phyloP scores from a whole-genome alignment of 306 rosid species.

The Begonia loranthoides region DNA sequence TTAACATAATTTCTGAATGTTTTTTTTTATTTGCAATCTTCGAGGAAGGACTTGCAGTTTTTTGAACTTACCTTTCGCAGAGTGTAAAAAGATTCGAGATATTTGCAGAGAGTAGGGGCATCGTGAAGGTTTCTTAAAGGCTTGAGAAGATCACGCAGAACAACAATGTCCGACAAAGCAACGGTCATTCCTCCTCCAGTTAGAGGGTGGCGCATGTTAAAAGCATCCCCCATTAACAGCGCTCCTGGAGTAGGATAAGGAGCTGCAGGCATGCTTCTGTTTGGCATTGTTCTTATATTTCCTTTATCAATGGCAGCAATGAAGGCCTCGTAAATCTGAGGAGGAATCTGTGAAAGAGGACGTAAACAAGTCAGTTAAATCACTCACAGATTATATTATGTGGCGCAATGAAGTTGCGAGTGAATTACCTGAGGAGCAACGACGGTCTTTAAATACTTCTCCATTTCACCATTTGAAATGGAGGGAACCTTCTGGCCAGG shows the following conservation, averaged over 20 bases:
- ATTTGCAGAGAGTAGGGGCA: slow-evolving; percentile 63
- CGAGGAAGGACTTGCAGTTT: not conserved
- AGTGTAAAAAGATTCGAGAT: slow-evolving; percentile 82
- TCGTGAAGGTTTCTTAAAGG: slow-evolving; percentile 60
- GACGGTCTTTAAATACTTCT: slow-evolving; percentile 60
- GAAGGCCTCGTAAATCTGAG: slow-evolving; percentile 57
- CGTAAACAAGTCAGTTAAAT: not conserved
- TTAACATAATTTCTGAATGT: not conserved
- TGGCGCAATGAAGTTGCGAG: not conserved
- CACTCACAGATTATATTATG: not conserved
- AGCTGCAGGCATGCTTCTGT: slow-evolving; percentile 95
- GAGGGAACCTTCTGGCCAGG: slow-evolving; percentile 95
- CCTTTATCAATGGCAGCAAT: slow-evolving; percentile 75
- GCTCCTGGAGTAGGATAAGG: slow-evolving; percentile 95
- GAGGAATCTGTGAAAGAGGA: slow-evolving; percentile 47
- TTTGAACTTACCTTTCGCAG: slow-evolving; percentile 52
- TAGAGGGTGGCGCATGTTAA: slow-evolving; percentile 97
- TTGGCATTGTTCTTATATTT: slow-evolving; percentile 85
- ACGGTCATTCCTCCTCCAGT: slow-evolving; percentile 99
- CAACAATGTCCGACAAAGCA: slow-evolving; percentile 82
- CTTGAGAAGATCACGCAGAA: slow-evolving; percentile 72
- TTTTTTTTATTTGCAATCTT: not conserved
- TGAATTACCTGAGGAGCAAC: slow-evolving; percentile 75
- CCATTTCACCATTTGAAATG: slow-evolving; percentile 88
- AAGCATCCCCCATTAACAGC: slow-evolving; percentile 89